Evolutionary conservation across 129 eudicot species (phyloP).

Genomic region (Flaveria brownii): DNA sequence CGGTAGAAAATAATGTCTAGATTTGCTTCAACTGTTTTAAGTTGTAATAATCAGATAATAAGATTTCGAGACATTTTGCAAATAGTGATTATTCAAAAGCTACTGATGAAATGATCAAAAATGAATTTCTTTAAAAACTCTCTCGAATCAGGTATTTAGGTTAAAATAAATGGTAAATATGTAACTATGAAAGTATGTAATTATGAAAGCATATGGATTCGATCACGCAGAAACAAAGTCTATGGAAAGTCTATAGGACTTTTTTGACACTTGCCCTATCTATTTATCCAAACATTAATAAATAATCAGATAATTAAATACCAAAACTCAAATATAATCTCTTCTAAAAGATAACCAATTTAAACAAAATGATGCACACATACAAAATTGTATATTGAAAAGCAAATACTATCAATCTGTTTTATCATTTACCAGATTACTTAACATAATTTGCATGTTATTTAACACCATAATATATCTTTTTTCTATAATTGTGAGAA

Average conservation of each 20-base stretch:
- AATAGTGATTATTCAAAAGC: neutral
- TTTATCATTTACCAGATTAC: neutral
- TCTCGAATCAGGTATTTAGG: too few species aligned
- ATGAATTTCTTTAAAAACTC: neutral
- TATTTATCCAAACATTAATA: neutral
- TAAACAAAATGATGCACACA: neutral
- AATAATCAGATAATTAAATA: too few species aligned
- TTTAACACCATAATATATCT: neutral
- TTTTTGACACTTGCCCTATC: neutral
- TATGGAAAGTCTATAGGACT: too few species aligned
- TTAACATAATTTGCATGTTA: neutral
- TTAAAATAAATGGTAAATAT: too few species aligned
- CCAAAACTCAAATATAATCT: neutral
- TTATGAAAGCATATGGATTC: too few species aligned
- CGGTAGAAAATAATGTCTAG: neutral
- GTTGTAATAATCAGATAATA: neutral
- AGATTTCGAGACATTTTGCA: neutral
- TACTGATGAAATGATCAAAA: neutral
- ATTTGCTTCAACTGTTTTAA: neutral
- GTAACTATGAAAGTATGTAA: too few species aligned
- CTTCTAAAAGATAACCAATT: neutral
- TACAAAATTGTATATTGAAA: too few species aligned
- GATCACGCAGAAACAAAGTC: too few species aligned
- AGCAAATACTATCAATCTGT: too few species aligned
- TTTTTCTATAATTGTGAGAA: too few species aligned